Conservation (phyloP, 352 stramenopile species). For the Globisporangium irregulare region DNA sequence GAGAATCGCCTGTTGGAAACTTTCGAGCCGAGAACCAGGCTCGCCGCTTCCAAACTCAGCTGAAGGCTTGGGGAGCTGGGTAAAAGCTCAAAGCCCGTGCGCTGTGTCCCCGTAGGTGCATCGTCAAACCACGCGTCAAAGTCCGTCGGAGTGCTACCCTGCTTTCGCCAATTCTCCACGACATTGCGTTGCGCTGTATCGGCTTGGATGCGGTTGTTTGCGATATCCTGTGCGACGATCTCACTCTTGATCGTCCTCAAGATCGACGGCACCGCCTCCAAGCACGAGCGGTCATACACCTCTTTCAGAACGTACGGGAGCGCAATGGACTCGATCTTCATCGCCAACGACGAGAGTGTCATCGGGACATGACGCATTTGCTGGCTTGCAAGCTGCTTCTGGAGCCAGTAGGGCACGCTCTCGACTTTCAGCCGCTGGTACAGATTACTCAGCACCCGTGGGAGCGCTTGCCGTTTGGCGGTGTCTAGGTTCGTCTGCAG, state of each 20-base stretch:
- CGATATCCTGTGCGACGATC: constrained; percentile 47
- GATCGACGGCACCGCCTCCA: constrained; percentile 59
- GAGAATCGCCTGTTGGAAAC: constrained; percentile 66
- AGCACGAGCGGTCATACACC: constrained; percentile 51
- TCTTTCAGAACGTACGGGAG: constrained; percentile 65
- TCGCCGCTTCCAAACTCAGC: constrained; percentile 57
- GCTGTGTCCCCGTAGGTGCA: constrained; percentile 34
- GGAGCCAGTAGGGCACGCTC: constrained; percentile 39
- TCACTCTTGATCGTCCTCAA: constrained; percentile 63
- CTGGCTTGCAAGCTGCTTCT: constrained; percentile 39
- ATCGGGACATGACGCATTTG: constrained; percentile 39
- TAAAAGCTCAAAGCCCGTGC: constrained; percentile 62
- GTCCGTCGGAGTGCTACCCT: constrained; percentile 33
- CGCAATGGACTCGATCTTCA: constrained; percentile 44
- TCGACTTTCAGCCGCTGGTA: constrained; percentile 50
- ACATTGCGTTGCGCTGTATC: constrained; percentile 44
- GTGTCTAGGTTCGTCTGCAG: constrained; percentile 25
- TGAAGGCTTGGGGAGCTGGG: constrained; percentile 34
- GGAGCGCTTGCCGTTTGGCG: constrained; percentile 33
- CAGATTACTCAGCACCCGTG: constrained; percentile 56
- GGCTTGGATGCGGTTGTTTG: constrained; percentile 28
- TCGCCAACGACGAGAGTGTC: constrained; percentile 40
- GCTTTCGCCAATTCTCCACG: constrained; percentile 49
- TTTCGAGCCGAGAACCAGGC: constrained; percentile 42
- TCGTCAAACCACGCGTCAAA: constrained; percentile 72